phyloP scores from a whole-genome alignment of 2,329 filamentous ascomycete species.

The Diaporthe batatas region DNA sequence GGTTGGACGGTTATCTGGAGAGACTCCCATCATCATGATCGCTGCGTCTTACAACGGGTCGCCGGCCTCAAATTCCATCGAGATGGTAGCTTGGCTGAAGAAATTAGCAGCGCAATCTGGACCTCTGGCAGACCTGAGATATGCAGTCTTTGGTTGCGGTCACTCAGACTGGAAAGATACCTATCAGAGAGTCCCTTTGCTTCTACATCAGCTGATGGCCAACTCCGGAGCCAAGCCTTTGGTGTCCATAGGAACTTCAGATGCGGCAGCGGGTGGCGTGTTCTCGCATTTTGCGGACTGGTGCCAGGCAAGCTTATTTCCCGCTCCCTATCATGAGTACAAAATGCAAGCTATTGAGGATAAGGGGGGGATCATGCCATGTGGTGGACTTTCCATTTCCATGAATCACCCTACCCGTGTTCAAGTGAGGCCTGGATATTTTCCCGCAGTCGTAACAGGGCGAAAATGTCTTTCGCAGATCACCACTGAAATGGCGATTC shows the following conservation, averaged over 20 bases:
- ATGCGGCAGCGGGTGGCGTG: not conserved
- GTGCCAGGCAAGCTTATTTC: not conserved
- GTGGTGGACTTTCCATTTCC: not conserved
- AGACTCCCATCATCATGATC: conserved; percentile 74
- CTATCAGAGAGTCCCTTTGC: not conserved
- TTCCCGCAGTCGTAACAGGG: not conserved
- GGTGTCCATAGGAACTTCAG: conserved; percentile 4
- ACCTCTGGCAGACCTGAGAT: not conserved
- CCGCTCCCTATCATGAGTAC: conserved; percentile 3
- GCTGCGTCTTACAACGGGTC: conserved; percentile 81
- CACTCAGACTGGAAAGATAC: conserved; percentile 17
- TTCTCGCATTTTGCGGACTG: conserved; percentile 14
- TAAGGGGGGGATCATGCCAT: not conserved
- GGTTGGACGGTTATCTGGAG: conserved; percentile 56
- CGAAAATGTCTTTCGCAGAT: not conserved
- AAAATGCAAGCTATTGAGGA: not conserved
- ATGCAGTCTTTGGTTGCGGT: conserved; percentile 1
- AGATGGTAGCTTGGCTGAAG: conserved; percentile 63
- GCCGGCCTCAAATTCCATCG: conserved; percentile 77
- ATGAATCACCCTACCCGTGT: not conserved
- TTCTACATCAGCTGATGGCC: not conserved
- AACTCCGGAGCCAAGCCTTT: not conserved
- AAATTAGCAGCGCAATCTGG: conserved; percentile 6
- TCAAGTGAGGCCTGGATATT: conserved; percentile 11
- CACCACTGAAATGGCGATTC: not conserved